Base-by-base conservation (phyloP, 352 stramenopile genomes). In the Peronospora belbahrii region DNA sequence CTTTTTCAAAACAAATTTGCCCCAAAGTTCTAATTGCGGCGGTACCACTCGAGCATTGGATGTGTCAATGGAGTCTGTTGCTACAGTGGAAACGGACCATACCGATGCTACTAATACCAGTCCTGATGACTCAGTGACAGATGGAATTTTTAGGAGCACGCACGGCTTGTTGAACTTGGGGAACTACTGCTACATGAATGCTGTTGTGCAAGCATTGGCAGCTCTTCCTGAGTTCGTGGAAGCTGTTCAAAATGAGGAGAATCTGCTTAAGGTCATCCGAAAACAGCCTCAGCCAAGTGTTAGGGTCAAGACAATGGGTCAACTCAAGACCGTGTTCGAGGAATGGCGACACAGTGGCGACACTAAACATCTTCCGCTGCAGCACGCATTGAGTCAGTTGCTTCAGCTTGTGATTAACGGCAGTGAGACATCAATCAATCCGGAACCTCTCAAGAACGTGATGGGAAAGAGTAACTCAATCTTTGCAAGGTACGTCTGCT, bases 141-240 rank as follows among this genome's bases (percentile, higher is more conserved):
- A 56, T 42, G 56, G 33, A 23, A 49, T 48, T 14, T 59, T 62
- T 19, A 69, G 71, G 31, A 76, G 72, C n/a, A 76, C 65, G 0
- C 82, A 90, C 27, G 94, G 94, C n/a, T 66, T 98, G 14, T 52
- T 96, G 14, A 98, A 98, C 57, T 61, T 98, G 11, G 94, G 94
- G 42, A 91, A 95, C 49, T 91, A 85, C 46, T 95, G 83, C 61
- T 95, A 95, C 55, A 93, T 98, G 73, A 98, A 98, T 60, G 83
- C 85, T 9, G 97, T 97, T 17, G 50, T 98, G 7, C 83, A 94
- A 40, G 71, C 83, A 2, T 50, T 94, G 10, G 67, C 80, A 10
- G 65, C 67, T n/a, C 41, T 94, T 24, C 75, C 78, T 17, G 76
- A 70, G 4, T 94, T 94, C 42, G 51, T 74, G 8, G 44, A 49